These are phyloP conservation scores for Aspergillus ostianus DNA, from an alignment of 495 filamentous ascomycete species.

Conservation along the genomic window DNA sequence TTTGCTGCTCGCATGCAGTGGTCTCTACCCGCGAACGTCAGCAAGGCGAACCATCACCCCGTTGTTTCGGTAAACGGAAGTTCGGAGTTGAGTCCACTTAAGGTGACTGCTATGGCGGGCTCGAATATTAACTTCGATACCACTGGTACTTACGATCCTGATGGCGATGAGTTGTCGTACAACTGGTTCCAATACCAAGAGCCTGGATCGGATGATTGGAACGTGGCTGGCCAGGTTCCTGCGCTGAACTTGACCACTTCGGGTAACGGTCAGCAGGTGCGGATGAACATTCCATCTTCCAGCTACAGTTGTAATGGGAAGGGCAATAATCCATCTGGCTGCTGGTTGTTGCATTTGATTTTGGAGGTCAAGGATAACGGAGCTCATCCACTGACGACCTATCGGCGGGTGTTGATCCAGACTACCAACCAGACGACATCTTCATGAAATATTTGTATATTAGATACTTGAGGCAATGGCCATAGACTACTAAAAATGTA, in stretches of 20 bases:
- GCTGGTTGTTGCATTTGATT: conserved; percentile 33
- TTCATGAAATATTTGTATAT: no score
- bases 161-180: conserved; percentile 33
- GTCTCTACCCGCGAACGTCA: conserved; percentile 28
- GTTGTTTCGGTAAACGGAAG: conserved; percentile 36
- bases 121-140: conserved; percentile 33
- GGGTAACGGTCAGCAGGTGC: conserved; percentile 6
- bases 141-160: conserved; percentile 34
- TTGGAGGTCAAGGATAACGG: conserved; percentile 30
- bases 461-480: no score
- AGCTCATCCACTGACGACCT: conserved; percentile 25
- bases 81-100: conserved; percentile 23
- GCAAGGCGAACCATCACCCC: conserved; percentile 34
- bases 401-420: conserved; percentile 33
- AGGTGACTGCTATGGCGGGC: conserved; percentile 28
- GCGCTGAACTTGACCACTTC: conserved; percentile 10
- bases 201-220: conserved; percentile 31
- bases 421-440: background rate
- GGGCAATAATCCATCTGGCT: conserved; percentile 11
- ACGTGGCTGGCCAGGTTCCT: conserved; percentile 26
- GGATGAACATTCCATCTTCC: conserved; percentile 26
- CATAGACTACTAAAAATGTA: no score
- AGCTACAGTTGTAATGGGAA: conserved; percentile 24
- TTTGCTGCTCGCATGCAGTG: conserved; percentile 47
- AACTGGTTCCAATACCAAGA: conserved; percentile 44